Evolutionary conservation across 805 yeast species (phyloP), one percentile per base, ranked within the genome.

Genomic region (Wickerhamomyces canadensis): DNA sequence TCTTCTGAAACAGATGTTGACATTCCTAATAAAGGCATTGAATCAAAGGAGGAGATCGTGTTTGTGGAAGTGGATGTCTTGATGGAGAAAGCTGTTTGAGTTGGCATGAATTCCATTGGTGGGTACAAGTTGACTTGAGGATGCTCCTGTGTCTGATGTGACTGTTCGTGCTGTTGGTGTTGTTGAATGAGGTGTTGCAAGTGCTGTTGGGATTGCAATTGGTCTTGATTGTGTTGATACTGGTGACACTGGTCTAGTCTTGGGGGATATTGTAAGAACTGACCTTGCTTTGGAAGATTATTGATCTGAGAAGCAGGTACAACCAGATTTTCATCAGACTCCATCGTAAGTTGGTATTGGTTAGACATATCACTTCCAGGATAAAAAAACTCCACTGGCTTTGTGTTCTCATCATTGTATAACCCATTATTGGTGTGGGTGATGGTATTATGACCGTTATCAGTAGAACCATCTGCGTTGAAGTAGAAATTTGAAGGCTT

Each of bases 41-140:
- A 55, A 18, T 55, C 58, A 27, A 44, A 43, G 1, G 68, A 61
- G 4, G 62, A 58, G 6, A 62, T 39, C 2, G 62, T 57, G 33
- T 60, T 56, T 36, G 51, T 55, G 11, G 68, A 60, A 14, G 48
- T 48, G 3, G 68, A 62, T 37, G 58, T 60, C 12, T 41, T 42
- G 7, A 52, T 27, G 12, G 19, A 9, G 13, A 19, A 29, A 16
- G 32, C 23, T 5, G 23, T 29, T 13, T 29, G 32, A 23, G 19
- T 35, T 32, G 38, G 42, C 4, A 36, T 15, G 21, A 40, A 46
- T 10, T 48, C 51, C 49, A 44, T 42, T 16, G 52, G 42, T 12
- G 49, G 50, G 23, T 45, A 47, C 6, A 42, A 34, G 36, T 39
- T 41, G 18, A 31, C 35, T 25, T 42, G 49, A 15, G 24, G 31